These are phyloP conservation scores for Puccinia polysora DNA, from an alignment of 1,284 basidiomycete species.

Conservation along the genomic window DNA sequence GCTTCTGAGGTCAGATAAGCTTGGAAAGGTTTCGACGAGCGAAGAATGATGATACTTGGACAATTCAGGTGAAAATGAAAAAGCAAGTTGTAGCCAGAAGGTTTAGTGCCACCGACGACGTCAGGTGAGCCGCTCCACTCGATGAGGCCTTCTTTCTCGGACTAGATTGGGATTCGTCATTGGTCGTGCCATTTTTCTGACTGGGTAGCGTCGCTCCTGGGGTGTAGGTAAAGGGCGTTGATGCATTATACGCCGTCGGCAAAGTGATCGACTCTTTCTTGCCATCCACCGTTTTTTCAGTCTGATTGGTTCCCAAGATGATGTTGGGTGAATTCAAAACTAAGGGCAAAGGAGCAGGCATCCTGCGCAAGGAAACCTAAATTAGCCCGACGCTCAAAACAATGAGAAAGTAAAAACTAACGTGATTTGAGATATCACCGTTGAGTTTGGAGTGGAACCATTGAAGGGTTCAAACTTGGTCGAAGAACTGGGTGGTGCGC, in stretches of 20 bases:
- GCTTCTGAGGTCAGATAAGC: no score
- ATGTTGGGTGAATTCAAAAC: constrained; percentile 16
- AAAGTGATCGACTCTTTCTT: not conserved
- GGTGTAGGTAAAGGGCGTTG: constrained; percentile 21
- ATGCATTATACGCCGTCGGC: constrained; percentile 23
- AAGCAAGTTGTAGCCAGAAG: no score
- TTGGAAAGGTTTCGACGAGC: no score
- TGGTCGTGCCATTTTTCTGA: no score
- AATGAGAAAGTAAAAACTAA: constrained; percentile 2
- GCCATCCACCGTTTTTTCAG: constrained; percentile 7
- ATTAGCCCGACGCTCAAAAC: not conserved
- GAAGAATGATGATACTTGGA: no score
- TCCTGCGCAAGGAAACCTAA: not conserved
- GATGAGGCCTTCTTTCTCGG: no score
- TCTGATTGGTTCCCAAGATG: constrained; percentile 12
- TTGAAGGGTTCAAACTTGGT: constrained; percentile 34
- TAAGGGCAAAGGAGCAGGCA: constrained; percentile 24
- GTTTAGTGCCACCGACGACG: no score
- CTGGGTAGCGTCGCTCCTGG: constrained; percentile 29
- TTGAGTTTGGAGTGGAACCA: constrained; percentile 9
- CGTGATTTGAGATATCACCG: constrained; percentile 35
- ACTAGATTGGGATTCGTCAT: no score
- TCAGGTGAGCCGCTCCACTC: no score
- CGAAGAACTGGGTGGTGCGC: constrained; percentile 5
- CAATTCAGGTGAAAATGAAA: no score